Percentiles rank a stretch among this genome's conserved stretches.
phyloP scores from a whole-genome alignment of 257 asterid species.

The Eucommia ulmoides region DNA sequence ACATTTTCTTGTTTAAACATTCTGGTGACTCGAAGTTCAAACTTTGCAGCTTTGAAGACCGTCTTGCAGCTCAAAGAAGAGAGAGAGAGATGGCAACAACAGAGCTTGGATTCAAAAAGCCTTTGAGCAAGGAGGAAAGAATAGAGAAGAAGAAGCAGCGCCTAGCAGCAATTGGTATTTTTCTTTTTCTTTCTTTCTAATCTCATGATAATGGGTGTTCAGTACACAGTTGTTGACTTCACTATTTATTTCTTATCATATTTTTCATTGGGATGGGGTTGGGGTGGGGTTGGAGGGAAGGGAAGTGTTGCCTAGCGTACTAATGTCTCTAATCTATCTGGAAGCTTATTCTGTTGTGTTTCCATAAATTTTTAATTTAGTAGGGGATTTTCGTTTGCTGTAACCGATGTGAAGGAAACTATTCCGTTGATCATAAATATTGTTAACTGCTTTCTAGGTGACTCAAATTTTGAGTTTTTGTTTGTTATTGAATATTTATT shows the following conservation, averaged over 20 bases:
- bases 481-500: too few relatives aligned
- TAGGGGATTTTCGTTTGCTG: too few relatives aligned
- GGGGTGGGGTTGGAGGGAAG: too few relatives aligned
- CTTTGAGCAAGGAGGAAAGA: slow-evolving; percentile 63
- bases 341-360: background rate
- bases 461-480: too few relatives aligned
- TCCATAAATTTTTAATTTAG: background rate
- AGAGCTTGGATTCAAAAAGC: slow-evolving; percentile 84
- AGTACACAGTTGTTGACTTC: too few relatives aligned
- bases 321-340: background rate
- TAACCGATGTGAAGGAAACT: too few relatives aligned
- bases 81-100: slow-evolving; percentile 59
- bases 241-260: background rate
- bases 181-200: slow-evolving; percentile 5
- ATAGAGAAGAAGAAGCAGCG: slow-evolving; percentile 74
- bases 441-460: too few relatives aligned
- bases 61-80: slow-evolving; percentile 74
- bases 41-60: slow-evolving; percentile 71
- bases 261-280: too few relatives aligned
- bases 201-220: background rate
- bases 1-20: background rate
- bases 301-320: too few relatives aligned
- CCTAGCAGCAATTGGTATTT: slow-evolving; percentile 83
- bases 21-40: background rate
- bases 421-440: too few relatives aligned